phyloP scores from a whole-genome alignment of 176 grass and related monocot genomes.

The Rhipidocladum racemiflorum region DNA sequence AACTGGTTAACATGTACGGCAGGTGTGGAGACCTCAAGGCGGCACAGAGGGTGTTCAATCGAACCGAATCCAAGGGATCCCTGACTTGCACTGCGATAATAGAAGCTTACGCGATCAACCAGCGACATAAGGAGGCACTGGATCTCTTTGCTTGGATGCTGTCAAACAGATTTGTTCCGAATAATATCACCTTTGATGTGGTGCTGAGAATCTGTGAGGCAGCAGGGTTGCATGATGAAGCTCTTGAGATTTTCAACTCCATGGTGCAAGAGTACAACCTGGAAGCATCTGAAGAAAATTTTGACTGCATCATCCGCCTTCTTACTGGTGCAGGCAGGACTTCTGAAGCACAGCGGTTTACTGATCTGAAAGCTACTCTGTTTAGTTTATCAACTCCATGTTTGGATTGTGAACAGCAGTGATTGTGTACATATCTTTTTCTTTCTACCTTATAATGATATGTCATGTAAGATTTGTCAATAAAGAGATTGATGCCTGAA shows the following conservation, averaged over 20 bases:
- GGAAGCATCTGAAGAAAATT: constrained; percentile 73
- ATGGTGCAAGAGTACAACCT: constrained; percentile 72
- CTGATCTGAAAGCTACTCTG: constrained; percentile 59
- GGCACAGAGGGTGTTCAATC: constrained; percentile 63
- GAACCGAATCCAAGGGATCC: constrained; percentile 56
- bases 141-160: constrained; percentile 72
- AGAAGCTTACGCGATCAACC: constrained; percentile 64
- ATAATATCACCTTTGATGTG: constrained; percentile 62
- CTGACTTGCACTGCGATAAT: constrained; percentile 83
- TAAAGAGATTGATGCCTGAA: neutral
- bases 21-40: constrained; percentile 57
- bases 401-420: constrained; percentile 25
- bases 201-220: constrained; percentile 58
- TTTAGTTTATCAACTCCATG: constrained; percentile 27
- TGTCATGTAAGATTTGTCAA: neutral
- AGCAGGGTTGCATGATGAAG: constrained; percentile 51
- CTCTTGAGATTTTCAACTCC: constrained; percentile 57
- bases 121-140: constrained; percentile 60
- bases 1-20: constrained; percentile 80
- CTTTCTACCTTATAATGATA: neutral
- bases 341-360: constrained; percentile 68
- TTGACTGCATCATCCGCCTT: constrained; percentile 66
- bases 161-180: constrained; percentile 67
- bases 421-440: constrained; percentile 32
- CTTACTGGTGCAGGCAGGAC: constrained; percentile 47